These are phyloP conservation scores for Teratosphaeria destructans DNA, from an alignment of 2,329 filamentous ascomycete species.

Conservation along the genomic window DNA sequence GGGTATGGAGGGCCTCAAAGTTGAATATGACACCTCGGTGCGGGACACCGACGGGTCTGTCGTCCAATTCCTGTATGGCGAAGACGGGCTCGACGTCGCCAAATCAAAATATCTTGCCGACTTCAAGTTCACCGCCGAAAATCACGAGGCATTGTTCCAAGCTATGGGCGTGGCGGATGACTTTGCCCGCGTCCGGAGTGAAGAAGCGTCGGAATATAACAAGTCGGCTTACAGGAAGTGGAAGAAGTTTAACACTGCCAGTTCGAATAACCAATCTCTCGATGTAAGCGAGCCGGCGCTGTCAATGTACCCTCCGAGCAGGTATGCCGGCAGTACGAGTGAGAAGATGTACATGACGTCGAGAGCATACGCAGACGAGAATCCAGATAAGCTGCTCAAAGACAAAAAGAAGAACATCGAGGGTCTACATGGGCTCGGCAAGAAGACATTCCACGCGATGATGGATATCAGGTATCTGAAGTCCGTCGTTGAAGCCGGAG, in stretches of 20 bases:
- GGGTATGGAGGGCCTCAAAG: slow-evolving; percentile 89
- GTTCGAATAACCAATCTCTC: slow-evolving; percentile 18
- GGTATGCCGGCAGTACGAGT: slow-evolving; percentile 74
- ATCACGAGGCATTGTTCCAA: slow-evolving; percentile 69
- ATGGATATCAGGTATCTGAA: slow-evolving; percentile 88
- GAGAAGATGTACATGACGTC: slow-evolving; percentile 70
- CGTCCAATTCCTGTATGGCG: slow-evolving; percentile 91
- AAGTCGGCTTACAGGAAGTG: slow-evolving; percentile 67
- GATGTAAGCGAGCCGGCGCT: slow-evolving; percentile 66
- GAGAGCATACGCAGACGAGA: slow-evolving; percentile 66
- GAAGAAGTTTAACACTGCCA: slow-evolving; percentile 54
- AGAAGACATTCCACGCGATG: slow-evolving; percentile 71
- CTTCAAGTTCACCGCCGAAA: slow-evolving; percentile 82
- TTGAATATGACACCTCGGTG: slow-evolving; percentile 89
- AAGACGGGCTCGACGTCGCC: slow-evolving; percentile 87
- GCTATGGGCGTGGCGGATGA: slow-evolving; percentile 56
- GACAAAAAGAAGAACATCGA: slow-evolving; percentile 47
- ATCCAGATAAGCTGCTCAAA: slow-evolving; percentile 51
- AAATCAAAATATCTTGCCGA: slow-evolving; percentile 87
- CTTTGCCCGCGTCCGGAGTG: slow-evolving; percentile 49
- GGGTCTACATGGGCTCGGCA: slow-evolving; percentile 34
- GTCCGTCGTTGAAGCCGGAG: slow-evolving; percentile 85
- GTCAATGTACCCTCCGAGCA: slow-evolving; percentile 62
- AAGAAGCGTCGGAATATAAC: slow-evolving; percentile 52
- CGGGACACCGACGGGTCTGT: slow-evolving; percentile 87